Evolutionary conservation across 1,284 basidiomycete species (phyloP).

Genomic region (Anthracocystis walkeri): DNA sequence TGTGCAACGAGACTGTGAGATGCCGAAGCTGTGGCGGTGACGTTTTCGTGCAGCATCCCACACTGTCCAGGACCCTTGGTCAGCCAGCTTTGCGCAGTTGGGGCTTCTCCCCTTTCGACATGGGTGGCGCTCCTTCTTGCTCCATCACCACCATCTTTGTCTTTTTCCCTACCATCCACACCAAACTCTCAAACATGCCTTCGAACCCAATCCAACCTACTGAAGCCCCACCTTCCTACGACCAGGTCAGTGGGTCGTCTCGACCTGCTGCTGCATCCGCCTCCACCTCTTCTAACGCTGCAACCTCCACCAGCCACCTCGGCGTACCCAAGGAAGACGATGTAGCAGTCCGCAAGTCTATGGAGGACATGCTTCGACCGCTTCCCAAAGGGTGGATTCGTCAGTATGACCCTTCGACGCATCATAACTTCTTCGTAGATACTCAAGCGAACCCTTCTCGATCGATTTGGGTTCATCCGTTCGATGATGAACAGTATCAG

Average conservation of each 20-base stretch:
- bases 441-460: constrained; percentile 65
- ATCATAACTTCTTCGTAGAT: constrained; percentile 65
- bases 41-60: constrained; percentile 1
- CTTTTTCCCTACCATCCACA: not conserved
- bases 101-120: too few relatives aligned
- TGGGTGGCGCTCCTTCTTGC: too few relatives aligned
- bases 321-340: constrained; percentile 19
- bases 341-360: constrained; percentile 25
- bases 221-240: constrained; percentile 48
- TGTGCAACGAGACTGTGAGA: constrained; percentile 10
- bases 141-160: not conserved
- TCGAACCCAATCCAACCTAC: constrained; percentile 14
- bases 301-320: constrained; percentile 9
- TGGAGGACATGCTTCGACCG: constrained; percentile 57
- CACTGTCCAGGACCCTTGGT: too few relatives aligned
- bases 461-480: constrained; percentile 68
- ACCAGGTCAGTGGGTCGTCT: constrained; percentile 30
- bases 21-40: constrained; percentile 14
- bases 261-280: constrained; percentile 7
- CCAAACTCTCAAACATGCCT: constrained; percentile 14
- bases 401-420: constrained; percentile 57
- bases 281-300: constrained; percentile 8
- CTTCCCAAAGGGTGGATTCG: constrained; percentile 64
- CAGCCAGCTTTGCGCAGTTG: too few relatives aligned
- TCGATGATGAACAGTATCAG: constrained; percentile 55